Evolutionary conservation across 2,329 filamentous ascomycete species (phyloP).

Genomic region (Teratosphaeria destructans): DNA sequence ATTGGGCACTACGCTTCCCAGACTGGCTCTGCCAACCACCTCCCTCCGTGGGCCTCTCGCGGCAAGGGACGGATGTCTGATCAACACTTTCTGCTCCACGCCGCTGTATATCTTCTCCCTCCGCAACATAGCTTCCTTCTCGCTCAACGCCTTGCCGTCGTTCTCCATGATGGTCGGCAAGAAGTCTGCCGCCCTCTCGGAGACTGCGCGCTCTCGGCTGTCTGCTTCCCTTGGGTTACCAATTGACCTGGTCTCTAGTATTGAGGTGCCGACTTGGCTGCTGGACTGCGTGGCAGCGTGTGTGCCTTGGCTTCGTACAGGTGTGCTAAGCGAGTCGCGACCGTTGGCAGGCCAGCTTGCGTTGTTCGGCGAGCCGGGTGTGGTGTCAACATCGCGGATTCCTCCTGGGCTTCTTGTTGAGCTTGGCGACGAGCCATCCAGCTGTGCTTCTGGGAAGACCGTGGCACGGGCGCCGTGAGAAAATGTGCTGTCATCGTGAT

Average conservation of each 20-base stretch:
- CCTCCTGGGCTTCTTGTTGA: background rate
- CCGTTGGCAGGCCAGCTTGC: slow-evolving; percentile 4
- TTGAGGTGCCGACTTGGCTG: background rate
- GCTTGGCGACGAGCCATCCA: slow-evolving; percentile 22
- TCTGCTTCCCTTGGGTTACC: slow-evolving; percentile 17
- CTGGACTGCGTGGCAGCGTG: slow-evolving; percentile 14
- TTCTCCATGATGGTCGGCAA: slow-evolving; percentile 44
- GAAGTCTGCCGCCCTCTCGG: slow-evolving; percentile 46
- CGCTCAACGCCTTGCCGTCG: slow-evolving; percentile 35
- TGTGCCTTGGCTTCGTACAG: slow-evolving; percentile 17
- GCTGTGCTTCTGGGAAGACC: slow-evolving; percentile 38
- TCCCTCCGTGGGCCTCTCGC: background rate
- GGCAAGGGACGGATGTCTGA: background rate
- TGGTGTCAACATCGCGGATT: background rate
- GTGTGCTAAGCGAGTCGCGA: slow-evolving; percentile 10
- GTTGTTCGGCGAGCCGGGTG: background rate
- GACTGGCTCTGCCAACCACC: background rate
- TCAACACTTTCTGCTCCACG: slow-evolving; percentile 10
- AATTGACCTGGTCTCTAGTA: background rate
- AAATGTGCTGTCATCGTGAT: background rate
- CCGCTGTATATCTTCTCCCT: slow-evolving; percentile 39
- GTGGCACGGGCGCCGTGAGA: slow-evolving; percentile 9
- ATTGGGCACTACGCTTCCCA: background rate
- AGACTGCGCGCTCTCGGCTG: slow-evolving; percentile 23
- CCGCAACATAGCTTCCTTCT: slow-evolving; percentile 38